A percentile compares a stretch with the other conserved stretches of the same genome.
Conservation (phyloP, 345 rosid species). For the Rhodamnia argentea region DNA sequence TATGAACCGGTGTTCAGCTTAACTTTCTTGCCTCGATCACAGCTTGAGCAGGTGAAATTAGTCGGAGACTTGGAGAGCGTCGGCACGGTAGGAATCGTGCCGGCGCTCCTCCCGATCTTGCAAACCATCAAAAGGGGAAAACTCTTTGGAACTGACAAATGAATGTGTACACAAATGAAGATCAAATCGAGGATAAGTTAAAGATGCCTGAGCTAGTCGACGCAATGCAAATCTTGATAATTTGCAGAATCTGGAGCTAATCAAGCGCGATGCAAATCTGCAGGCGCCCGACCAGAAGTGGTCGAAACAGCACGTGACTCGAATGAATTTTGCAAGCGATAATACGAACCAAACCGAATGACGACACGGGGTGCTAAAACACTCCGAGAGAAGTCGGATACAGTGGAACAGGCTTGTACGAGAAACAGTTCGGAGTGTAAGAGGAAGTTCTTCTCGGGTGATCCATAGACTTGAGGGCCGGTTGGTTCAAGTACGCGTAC, state of each 20-base stretch:
- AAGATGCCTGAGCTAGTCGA: not conserved
- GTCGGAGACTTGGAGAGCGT: not conserved
- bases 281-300: not conserved
- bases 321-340: not conserved
- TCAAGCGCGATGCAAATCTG: not conserved
- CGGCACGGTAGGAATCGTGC: not conserved
- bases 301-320: not conserved
- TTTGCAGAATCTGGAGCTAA: not conserved
- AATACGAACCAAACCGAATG: not conserved
- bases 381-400: conserved; percentile 36
- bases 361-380: not conserved
- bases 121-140: not conserved
- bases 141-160: not conserved
- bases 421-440: conserved; percentile 51
- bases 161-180: not conserved
- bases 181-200: not conserved
- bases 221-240: not conserved
- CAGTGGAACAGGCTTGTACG: conserved; percentile 45
- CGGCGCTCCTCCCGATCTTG: not conserved
- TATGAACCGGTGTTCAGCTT: not conserved
- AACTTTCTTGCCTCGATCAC: not conserved
- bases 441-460: conserved; percentile 32
- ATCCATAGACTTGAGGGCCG: conserved; percentile 43
- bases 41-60: not conserved
- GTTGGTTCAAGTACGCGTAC: conserved; percentile 86